Evolutionary conservation across 306 rosid species (phyloP), one percentile per base, ranked within the genome.

Genomic region (Canavalia ensiformis): DNA sequence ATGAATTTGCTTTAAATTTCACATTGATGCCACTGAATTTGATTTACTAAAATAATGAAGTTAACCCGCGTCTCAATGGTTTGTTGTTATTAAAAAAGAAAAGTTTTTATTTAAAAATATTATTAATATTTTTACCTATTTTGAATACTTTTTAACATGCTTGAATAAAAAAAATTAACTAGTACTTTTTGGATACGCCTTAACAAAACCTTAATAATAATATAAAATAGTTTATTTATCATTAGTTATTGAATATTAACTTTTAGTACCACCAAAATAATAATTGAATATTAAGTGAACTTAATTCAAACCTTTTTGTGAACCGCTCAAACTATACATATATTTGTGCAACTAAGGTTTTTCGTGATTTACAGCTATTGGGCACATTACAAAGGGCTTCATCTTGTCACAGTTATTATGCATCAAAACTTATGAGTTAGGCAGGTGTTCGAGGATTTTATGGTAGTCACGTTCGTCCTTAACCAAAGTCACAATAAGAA

Each of bases 391-490:
- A 41, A 54, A 72, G 47, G 29, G 8, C 13, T 52, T 59, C n/a
- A 56, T 74, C 5, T 37, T 41, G 37, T 75, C 44, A 76, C 66
- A 51, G 37, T 54, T 81, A 75, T 39, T 64, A 35, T 84, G 47
- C 29, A 60, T 77, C 73, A 18, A 13, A 73, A 28, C 57, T 59
- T 64, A 59, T 66, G 49, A 64, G 81, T 73, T 67, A 18, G 85
- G 52, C 44, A 45, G 50, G 60, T 66, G 31, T 13, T 25, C 4
- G 7, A 18, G 18, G 52, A 55, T 82, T 74, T 18, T 74, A 79
- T 83, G 80, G 37, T 13, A n/a, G 2, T 79, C 80, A 64, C 74
- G 54, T 82, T 83, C 44, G 10, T 30, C 64, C 79, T 49, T 12
- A 28, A 37, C 65, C 55, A 65, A 77, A 66, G 3, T 39, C 62